phyloP scores from a whole-genome alignment of 345 rosid genomes.

The Diplotaxis tenuifolia region DNA sequence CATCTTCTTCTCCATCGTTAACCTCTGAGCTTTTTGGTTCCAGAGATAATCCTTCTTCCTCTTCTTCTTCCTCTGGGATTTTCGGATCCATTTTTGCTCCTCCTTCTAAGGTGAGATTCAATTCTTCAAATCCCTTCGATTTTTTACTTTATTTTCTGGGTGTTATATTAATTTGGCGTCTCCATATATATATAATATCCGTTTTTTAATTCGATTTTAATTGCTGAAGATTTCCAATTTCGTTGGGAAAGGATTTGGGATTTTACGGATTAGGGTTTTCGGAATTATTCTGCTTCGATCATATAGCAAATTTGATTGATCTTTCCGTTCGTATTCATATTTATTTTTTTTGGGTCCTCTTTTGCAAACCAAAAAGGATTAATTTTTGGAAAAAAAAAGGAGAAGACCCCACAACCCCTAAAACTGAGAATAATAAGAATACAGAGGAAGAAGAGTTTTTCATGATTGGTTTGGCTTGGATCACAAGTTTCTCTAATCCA shows the following conservation, averaged over 20 bases:
- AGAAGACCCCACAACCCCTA: neutral
- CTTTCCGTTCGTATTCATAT: neutral
- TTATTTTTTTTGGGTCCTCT: neutral
- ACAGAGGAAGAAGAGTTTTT: neutral
- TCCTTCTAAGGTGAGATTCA: conserved; percentile 46
- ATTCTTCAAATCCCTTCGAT: neutral
- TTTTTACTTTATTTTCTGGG: neutral
- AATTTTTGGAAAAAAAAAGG: neutral
- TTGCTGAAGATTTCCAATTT: neutral
- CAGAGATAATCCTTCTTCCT: conserved; percentile 37
- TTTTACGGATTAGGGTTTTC: conserved; percentile 24
- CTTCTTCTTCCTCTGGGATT: conserved; percentile 52
- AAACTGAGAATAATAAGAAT: neutral
- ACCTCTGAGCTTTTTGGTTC: conserved; percentile 71
- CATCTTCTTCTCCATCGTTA: conserved; percentile 44
- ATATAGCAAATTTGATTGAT: neutral
- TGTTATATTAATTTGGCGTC: neutral
- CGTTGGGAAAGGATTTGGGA: neutral
- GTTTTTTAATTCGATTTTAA: neutral
- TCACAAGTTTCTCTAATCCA: neutral
- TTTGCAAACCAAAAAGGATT: neutral
- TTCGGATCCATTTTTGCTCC: conserved; percentile 66
- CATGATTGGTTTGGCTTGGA: neutral
- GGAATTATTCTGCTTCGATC: conserved; percentile 2
- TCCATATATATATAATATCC: neutral